phyloP scores from a whole-genome alignment of 768 basidiomycete species.

The Paxillus rubicundulus region DNA sequence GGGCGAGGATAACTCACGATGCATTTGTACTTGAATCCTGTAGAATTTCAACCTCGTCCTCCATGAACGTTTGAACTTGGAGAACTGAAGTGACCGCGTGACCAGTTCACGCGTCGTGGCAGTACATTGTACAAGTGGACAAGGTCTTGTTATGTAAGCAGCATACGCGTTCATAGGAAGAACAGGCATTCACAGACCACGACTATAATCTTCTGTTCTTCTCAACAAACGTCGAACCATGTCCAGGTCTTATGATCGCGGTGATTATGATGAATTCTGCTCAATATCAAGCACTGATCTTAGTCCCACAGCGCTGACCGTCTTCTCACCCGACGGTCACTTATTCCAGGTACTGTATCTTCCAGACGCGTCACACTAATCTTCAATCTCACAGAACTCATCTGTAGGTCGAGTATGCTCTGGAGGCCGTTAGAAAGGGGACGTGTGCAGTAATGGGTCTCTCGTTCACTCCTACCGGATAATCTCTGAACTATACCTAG shows the following conservation, averaged over 20 bases:
- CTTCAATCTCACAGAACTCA: conserved; percentile 12
- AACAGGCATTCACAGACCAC: too few relatives aligned
- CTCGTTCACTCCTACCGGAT: not conserved
- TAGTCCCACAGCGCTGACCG: conserved; percentile 72
- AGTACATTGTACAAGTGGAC: not conserved
- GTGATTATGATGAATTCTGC: conserved; percentile 40
- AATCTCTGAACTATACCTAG: conserved; percentile 38
- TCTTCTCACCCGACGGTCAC: conserved; percentile 98
- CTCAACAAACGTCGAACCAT: conserved; percentile 36
- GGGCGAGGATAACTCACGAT: conserved; percentile 10
- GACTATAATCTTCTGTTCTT: conserved; percentile 6
- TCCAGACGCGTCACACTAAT: conserved; percentile 26
- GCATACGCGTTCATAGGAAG: conserved; percentile 9
- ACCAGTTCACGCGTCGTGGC: conserved; percentile 7
- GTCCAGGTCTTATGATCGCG: conserved; percentile 98
- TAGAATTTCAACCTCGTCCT: conserved; percentile 29
- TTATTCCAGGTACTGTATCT: conserved; percentile 77
- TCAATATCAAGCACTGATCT: conserved; percentile 1
- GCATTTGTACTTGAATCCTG: conserved; percentile 1
- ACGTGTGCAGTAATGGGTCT: conserved; percentile 81
- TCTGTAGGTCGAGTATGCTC: conserved; percentile 92
- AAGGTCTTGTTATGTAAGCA: conserved; percentile 24
- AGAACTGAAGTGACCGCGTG: not conserved
- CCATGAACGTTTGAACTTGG: conserved; percentile 9
- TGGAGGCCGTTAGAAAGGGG: conserved; percentile 96